Evolutionary conservation across 108 stramenopile species (phyloP).

Genomic region (Fragilaria crotonensis): DNA sequence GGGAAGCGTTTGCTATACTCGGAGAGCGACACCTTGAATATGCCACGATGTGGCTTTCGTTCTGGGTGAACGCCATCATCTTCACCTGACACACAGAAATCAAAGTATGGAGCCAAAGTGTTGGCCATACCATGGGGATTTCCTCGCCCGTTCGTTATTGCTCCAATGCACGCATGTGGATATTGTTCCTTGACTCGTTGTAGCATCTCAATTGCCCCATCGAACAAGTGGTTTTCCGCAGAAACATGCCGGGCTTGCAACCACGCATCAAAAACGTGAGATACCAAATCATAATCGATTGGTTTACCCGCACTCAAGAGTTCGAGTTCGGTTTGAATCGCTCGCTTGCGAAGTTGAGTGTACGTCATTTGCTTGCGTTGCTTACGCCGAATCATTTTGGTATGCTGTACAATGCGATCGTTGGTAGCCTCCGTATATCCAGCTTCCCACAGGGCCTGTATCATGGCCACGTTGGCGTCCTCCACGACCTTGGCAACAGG

Average conservation of each 20-base stretch:
- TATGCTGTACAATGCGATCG: slow-evolving; percentile 27
- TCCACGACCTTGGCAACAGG: slow-evolving; percentile 35
- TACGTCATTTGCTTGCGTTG: slow-evolving; percentile 41
- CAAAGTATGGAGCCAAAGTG: slow-evolving; percentile 40
- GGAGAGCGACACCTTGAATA: slow-evolving; percentile 45
- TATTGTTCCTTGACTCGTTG: slow-evolving; percentile 13
- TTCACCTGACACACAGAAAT: slow-evolving; percentile 67
- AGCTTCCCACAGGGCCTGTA: slow-evolving; percentile 5
- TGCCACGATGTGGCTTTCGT: slow-evolving; percentile 51
- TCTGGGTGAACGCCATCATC: slow-evolving; percentile 48
- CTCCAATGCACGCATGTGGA: slow-evolving; percentile 39
- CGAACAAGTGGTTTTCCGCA: slow-evolving; percentile 48
- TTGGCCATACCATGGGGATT: slow-evolving; percentile 53
- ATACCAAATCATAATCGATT: slow-evolving; percentile 11
- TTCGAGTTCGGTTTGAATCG: slow-evolving; percentile 21
- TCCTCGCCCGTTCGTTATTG: slow-evolving; percentile 67
- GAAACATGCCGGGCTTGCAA: slow-evolving; percentile 43
- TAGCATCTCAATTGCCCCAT: slow-evolving; percentile 24
- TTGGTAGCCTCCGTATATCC: slow-evolving; percentile 24
- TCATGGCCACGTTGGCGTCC: slow-evolving; percentile 39
- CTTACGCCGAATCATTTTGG: slow-evolving; percentile 34
- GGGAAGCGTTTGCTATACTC: slow-evolving; percentile 13
- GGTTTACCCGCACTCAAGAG: slow-evolving; percentile 8
- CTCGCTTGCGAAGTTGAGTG: slow-evolving; percentile 38
- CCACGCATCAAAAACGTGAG: slow-evolving; percentile 49